phyloP scores from a whole-genome alignment of 2,329 filamentous ascomycete genomes.

The Hymenoscyphus fructigenus region DNA sequence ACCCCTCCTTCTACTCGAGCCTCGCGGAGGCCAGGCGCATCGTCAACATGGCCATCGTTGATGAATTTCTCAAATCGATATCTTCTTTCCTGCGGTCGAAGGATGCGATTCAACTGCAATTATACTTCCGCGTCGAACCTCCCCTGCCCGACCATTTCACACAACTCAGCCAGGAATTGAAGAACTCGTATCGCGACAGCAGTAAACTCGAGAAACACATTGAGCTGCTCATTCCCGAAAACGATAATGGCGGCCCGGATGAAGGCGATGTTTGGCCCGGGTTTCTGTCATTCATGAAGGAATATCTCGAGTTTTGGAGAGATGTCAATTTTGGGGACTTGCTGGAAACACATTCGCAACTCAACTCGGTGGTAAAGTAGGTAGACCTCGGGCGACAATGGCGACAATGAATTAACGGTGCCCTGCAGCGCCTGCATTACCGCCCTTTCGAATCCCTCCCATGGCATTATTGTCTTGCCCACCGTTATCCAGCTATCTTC shows the following conservation, averaged over 20 bases:
- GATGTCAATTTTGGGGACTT: constrained; percentile 77
- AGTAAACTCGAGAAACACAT: constrained; percentile 62
- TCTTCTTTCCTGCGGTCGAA: constrained; percentile 59
- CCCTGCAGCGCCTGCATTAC: constrained; percentile 71
- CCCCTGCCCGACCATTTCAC: constrained; percentile 66
- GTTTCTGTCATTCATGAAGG: constrained; percentile 75
- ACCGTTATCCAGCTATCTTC: constrained; percentile 81
- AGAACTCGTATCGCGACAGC: constrained; percentile 49
- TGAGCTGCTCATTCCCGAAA: constrained; percentile 62
- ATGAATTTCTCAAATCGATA: constrained; percentile 67
- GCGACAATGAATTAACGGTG: constrained; percentile 11
- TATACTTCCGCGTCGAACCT: constrained; percentile 74
- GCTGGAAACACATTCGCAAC: constrained; percentile 69
- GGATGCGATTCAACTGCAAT: constrained; percentile 64
- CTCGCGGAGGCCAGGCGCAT: neutral
- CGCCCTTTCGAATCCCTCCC: constrained; percentile 74
- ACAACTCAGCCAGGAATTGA: constrained; percentile 67
- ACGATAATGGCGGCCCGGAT: constrained; percentile 62
- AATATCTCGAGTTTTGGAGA: constrained; percentile 78
- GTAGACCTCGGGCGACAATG: constrained; percentile 35
- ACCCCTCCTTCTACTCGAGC: neutral
- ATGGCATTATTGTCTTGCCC: constrained; percentile 79
- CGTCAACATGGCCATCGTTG: constrained; percentile 57
- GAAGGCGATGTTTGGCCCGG: constrained; percentile 70
- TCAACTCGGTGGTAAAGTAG: constrained; percentile 74